Base-by-base conservation (phyloP, 768 basidiomycete genomes). In the Leucosporidium creatinivorum region DNA sequence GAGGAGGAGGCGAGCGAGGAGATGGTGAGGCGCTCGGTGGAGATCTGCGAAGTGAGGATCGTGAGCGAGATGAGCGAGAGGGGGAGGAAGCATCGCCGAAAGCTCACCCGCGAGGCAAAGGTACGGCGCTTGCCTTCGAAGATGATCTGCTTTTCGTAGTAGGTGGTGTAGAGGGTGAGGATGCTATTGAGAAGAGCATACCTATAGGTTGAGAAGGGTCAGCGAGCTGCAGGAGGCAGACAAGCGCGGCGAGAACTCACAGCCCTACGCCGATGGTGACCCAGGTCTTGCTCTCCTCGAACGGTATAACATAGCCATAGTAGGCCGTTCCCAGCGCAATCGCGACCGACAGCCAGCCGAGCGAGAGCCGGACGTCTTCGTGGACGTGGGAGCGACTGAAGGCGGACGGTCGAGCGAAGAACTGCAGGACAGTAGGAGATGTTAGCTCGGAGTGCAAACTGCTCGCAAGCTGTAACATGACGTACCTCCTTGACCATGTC, bases 51-150 rank as follows among this genome's bases (percentile, higher is more conserved):
- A 36, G 23, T 18, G 17, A n/a, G 21, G 13, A 44, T 28, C 5
- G 4, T 18, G 21, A 30, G n/a, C 3, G 31, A 13, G 31, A 17
- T 2, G 30, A 21, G 28, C 54, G 8, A 23, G 12, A 33, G 4
- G 5, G 19, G 26, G 33, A 21, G 48, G 5, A 31, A 60, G 31
- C 58, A 30, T 66, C 21, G 52, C 50, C 23, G 23, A 51, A 7
- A 26, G 80, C 86, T 67, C 72, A 91, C 89, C 66, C 90, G 83
- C 77, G 90, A 91, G 21, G 89, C 89, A 69, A 94, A 85, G 21
- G 89, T 88, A 79, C 93, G 92, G 70, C 93, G 85, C 76, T 88
- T 90, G 47, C 93, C 93, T 30, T 89, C 85, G 76, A 91, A 97
- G 67, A 94, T 85, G 61, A 85, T 87, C 66, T 89, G 83, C 44